Evolutionary conservation across 2,329 filamentous ascomycete genomes (phyloP).

Genomic region (Remersonia thermophila): DNA sequence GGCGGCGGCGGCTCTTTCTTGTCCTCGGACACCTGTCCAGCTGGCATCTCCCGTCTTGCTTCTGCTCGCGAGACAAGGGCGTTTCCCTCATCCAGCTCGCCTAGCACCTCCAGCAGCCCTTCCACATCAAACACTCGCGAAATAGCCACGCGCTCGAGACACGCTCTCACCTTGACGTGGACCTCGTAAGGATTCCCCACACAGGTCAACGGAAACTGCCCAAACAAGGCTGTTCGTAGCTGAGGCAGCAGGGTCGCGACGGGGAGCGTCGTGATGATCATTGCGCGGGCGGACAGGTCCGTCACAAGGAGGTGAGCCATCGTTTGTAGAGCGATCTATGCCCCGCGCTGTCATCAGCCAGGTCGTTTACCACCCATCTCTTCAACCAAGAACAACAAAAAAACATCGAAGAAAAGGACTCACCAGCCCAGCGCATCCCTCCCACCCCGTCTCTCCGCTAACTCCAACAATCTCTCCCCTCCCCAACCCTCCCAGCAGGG

Average conservation of each 20-base stretch:
- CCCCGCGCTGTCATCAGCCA: no score
- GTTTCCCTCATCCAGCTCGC: conserved; percentile 34
- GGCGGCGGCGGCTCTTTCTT: no score
- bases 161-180: conserved; percentile 20
- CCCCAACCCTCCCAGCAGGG: conserved; percentile 35
- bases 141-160: conserved; percentile 39
- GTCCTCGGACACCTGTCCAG: no score
- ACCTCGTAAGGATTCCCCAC: conserved; percentile 7
- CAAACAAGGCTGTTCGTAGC: conserved; percentile 29
- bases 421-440: conserved; percentile 36
- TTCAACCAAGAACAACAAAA: background rate
- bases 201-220: conserved; percentile 19
- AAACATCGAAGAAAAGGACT: conserved; percentile 14
- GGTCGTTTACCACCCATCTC: no score
- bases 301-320: conserved; percentile 28
- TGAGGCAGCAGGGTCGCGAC: conserved; percentile 27
- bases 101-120: conserved; percentile 44
- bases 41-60: background rate
- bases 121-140: conserved; percentile 47
- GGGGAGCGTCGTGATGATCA: conserved; percentile 39
- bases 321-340: conserved; percentile 36
- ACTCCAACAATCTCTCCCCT: conserved; percentile 41
- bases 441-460: conserved; percentile 31
- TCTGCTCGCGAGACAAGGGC: no score
- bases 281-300: conserved; percentile 19